phyloP scores from a whole-genome alignment of 768 basidiomycete species.

The Tylopilus plumbeoviolaceoides region DNA sequence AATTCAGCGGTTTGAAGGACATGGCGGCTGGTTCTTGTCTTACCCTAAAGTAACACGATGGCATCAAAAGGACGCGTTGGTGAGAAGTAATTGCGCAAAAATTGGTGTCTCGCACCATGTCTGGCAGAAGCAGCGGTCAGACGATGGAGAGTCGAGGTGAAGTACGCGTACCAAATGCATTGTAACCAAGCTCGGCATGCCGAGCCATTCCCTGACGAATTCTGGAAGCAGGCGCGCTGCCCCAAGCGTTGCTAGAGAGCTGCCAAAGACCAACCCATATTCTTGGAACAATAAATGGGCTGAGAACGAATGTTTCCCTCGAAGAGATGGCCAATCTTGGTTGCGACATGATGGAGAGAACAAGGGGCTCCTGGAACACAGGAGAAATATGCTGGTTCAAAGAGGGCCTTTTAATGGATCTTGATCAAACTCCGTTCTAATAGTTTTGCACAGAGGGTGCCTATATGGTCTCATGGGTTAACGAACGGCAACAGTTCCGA shows the following conservation, averaged over 20 bases:
- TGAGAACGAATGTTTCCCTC: conserved; percentile 50
- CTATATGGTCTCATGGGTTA: background rate
- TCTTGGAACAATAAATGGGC: conserved; percentile 55
- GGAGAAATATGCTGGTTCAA: conserved; percentile 4
- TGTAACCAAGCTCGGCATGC: conserved; percentile 53
- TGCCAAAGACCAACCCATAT: conserved; percentile 84
- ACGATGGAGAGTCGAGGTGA: conserved; percentile 8
- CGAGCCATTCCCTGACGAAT: conserved; percentile 65
- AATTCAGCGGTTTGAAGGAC: conserved; percentile 7
- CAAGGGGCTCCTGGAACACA: conserved; percentile 1
- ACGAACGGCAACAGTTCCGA: conserved; percentile 6
- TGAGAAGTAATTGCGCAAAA: conserved; percentile 18
- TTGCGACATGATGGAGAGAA: conserved; percentile 19
- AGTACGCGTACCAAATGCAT: conserved; percentile 39
- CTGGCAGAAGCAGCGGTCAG: conserved; percentile 29
- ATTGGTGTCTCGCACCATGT: conserved; percentile 48
- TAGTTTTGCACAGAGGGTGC: conserved; percentile 3
- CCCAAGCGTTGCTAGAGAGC: conserved; percentile 83
- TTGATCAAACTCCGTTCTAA: conserved; percentile 34
- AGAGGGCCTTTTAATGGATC: conserved; percentile 15
- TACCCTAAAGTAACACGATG: conserved; percentile 23
- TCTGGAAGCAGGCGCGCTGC: conserved; percentile 60
- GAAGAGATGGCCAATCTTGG: conserved; percentile 7
- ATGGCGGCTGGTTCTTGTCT: conserved; percentile 3
- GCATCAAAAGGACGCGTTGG: background rate